Evolutionary conservation across 2,329 filamentous ascomycete species (phyloP).

Genomic region (Stemphylium lycopersici): DNA sequence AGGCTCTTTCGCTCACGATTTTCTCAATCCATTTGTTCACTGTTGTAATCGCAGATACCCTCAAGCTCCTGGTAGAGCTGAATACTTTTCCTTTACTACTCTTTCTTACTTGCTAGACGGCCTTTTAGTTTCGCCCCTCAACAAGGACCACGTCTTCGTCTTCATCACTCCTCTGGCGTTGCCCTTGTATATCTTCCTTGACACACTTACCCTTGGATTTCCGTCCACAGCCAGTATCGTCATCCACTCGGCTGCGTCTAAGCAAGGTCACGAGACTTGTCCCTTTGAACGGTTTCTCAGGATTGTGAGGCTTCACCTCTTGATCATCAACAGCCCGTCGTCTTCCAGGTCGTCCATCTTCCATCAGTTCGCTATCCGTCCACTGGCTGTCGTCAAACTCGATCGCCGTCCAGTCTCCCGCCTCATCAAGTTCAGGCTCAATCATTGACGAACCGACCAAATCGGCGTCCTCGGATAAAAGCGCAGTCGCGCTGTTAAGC

Average conservation of each 20-base stretch:
- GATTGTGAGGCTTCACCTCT: background rate
- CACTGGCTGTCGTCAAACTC: background rate
- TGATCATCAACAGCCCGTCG: background rate
- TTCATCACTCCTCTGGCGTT: too few relatives aligned
- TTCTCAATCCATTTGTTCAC: too few relatives aligned
- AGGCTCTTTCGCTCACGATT: too few relatives aligned
- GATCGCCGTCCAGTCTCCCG: background rate
- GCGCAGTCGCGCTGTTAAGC: background rate
- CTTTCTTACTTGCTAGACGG: too few relatives aligned
- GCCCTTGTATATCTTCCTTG: too few relatives aligned
- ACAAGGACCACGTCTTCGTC: too few relatives aligned
- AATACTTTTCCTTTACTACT: too few relatives aligned
- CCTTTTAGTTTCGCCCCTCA: too few relatives aligned
- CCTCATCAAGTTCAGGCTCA: background rate
- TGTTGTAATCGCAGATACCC: too few relatives aligned
- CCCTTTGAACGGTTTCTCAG: background rate
- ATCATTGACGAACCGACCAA: background rate
- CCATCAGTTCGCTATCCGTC: conserved; percentile 1
- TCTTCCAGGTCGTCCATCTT: background rate
- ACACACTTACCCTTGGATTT: too few relatives aligned
- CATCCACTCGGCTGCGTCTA: background rate
- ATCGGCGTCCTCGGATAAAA: background rate
- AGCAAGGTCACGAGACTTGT: background rate
- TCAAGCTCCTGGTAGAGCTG: too few relatives aligned
- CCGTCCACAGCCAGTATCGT: too few relatives aligned